Conservation (phyloP, 305 asterid genomes). For the Solanum hybrid region DNA sequence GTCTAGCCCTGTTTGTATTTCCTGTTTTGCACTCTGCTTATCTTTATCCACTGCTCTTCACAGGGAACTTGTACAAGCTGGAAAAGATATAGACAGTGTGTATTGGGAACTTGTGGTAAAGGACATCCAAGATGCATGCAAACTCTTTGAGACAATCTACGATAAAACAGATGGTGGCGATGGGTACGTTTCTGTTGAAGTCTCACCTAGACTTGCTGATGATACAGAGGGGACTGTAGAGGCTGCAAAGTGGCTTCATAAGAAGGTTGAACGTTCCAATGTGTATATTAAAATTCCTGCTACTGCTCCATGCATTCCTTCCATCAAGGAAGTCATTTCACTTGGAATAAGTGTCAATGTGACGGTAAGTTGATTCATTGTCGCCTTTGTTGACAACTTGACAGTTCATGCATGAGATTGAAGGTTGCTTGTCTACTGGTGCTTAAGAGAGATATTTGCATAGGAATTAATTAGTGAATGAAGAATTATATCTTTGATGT, state of each 20-base stretch:
- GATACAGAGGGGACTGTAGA: slow-evolving; percentile 79
- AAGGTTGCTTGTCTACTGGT: neutral
- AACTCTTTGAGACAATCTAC: slow-evolving; percentile 81
- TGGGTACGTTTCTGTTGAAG: slow-evolving; percentile 98
- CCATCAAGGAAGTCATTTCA: slow-evolving; percentile 96
- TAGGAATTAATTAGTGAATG: neutral
- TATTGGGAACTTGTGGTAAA: slow-evolving; percentile 98
- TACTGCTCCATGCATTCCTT: slow-evolving; percentile 86
- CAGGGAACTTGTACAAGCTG: slow-evolving; percentile 90
- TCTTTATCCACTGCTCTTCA: neutral
- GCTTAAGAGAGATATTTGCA: neutral
- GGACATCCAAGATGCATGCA: slow-evolving; percentile 99
- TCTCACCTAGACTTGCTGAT: slow-evolving; percentile 91
- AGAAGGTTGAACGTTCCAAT: slow-evolving; percentile 74
- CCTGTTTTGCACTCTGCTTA: neutral
- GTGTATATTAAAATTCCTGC: slow-evolving; percentile 98
- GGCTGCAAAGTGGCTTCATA: slow-evolving; percentile 93
- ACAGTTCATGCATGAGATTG: neutral
- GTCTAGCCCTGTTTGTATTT: neutral
- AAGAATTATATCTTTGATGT: neutral
- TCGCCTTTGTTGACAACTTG: neutral
- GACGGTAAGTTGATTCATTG: slow-evolving; percentile 49
- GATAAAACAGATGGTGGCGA: slow-evolving; percentile 87
- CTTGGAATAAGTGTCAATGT: slow-evolving; percentile 90
- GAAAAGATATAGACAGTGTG: slow-evolving; percentile 80